phyloP scores from a whole-genome alignment of 78 protist genomes.

The Planoprotostelium fungivorum region DNA sequence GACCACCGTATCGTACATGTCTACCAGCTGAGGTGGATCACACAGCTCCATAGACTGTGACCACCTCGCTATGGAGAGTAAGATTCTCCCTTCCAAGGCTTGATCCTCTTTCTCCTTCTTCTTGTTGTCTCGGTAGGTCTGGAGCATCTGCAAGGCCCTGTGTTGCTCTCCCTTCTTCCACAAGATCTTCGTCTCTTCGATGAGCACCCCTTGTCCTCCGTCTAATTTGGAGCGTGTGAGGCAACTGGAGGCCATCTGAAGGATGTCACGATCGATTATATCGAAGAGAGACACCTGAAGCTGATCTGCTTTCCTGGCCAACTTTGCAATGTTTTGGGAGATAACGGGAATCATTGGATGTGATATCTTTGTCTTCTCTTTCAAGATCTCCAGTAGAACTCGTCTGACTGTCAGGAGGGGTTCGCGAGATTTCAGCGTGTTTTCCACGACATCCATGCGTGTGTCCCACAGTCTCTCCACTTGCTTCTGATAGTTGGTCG shows the following conservation, averaged over 20 bases:
- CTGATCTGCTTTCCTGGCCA: not conserved
- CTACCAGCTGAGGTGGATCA: not conserved
- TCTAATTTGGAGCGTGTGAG: not conserved
- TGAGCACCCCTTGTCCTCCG: not conserved
- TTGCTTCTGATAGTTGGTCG: no score
- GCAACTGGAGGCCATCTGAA: not conserved
- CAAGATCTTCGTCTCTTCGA: slow-evolving; percentile 8
- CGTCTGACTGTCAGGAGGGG: slow-evolving; percentile 41
- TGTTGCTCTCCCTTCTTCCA: slow-evolving; percentile 13
- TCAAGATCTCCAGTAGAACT: slow-evolving; percentile 15
- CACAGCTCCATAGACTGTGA: not conserved
- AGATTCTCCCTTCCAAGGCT: slow-evolving; percentile 9
- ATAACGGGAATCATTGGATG: slow-evolving; percentile 35
- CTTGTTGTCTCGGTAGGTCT: not conserved
- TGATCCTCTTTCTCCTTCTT: not conserved
- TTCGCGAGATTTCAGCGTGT: slow-evolving; percentile 42
- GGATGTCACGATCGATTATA: not conserved
- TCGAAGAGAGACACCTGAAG: slow-evolving; percentile 10
- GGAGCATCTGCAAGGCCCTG: not conserved
- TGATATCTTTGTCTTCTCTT: slow-evolving; percentile 24
- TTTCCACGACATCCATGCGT: slow-evolving; percentile 36
- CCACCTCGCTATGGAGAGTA: not conserved
- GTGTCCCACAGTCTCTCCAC: no score
- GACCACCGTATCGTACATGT: slow-evolving; percentile 37
- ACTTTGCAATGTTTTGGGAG: not conserved